Evolutionary conservation across 116 monocot genomes (phyloP), one percentile per base, ranked within the genome.

Genomic region (Papilionanthe hybrid): DNA sequence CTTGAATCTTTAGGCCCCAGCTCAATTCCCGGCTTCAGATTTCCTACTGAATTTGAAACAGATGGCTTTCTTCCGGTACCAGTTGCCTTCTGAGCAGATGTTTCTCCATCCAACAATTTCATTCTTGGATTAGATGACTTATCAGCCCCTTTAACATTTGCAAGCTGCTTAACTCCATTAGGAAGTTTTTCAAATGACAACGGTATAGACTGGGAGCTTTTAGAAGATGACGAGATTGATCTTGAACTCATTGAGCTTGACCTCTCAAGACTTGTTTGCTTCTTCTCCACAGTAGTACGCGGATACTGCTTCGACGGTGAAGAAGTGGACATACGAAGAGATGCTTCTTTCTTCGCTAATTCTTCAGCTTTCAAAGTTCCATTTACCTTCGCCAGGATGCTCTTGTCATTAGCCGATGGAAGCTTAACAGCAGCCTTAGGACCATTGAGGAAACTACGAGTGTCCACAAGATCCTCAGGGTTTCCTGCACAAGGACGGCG

Each of bases 401-500:
- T 84, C 83, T 75, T 91, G 9, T 91, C 87, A 55, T 88, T 96
- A 12, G 78, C 80, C 45, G 27, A 68, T 32, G 80, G 43, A 25
- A 66, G 17, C 73, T 45, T 83, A 71, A 12, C 80, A 32, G 23
- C n/a, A 74, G 72, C 80, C 42, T 83, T 89, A 11, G 66, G 84
- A 19, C 82, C 76, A 81, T 87, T 85, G 1, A 88, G 79, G 53
- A 92, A 89, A 20, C 80, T 79, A 25, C 63, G 74, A 6, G 95
- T 86, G 29, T 91, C 84, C 4, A 88, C 84, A 76, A 99, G 78
- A 81, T 99, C 99, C 72, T 90, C 90, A 25, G 99, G 99, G 49
- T 50, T 90, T n/a, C 99, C 99, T 69, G 95, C 86, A 80, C 93
- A 95, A 7, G 88, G 90, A 72, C 95, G 95, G 15, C 99, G 90